Evolutionary conservation across 306 rosid species (phyloP), one percentile per base, ranked within the genome.

Genomic region (Quercus berberidifolia): DNA sequence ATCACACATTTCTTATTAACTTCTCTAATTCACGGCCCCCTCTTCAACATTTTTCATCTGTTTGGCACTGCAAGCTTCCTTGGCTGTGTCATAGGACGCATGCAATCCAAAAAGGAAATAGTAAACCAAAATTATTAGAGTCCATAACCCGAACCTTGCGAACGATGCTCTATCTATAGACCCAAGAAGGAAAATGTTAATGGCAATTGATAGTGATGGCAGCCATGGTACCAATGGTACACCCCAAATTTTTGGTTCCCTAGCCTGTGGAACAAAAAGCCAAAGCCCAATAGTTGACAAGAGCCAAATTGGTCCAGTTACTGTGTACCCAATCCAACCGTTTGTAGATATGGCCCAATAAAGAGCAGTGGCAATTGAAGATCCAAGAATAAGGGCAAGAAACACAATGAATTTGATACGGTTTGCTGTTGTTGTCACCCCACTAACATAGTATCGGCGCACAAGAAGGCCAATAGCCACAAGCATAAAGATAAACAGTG

Each of bases 141-240:
- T 85, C 91, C 91, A 85, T 2, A 38, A 51, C 2, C 59, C 87
- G 71, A 88, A 88, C 79, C 91, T 88, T 20, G 5, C 35, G 20
- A 83, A 94, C 0, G 98, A 94, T 1, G 56, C 49, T 3, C 5
- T 78, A 28, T 94, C 98, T 6, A 94, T 87, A 1, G 98, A 93
- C 43, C 98, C 98, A 19, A 93, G 89, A 64, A 93, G 89, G 84
- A 93, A 93, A 17, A 93, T 78, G 80, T 93, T 93, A 3, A 93
- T 84, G 54, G 88, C 90, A 41, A 93, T 90, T 0, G 98, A 93
- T 0, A 84, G 9, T 2, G 94, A 90, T 23, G 98, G 98, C 31
- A 93, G 33, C 93, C 89, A 93, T 2, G 98, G 98, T 41, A 93
- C 92, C 70, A 93, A 55, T 1, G 98, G 98, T 17, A 88, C 93